A percentile compares a stretch with the other conserved stretches of the same genome.
Conservation (phyloP, 208 protist genomes). For the Entamoeba histolytica region DNA sequence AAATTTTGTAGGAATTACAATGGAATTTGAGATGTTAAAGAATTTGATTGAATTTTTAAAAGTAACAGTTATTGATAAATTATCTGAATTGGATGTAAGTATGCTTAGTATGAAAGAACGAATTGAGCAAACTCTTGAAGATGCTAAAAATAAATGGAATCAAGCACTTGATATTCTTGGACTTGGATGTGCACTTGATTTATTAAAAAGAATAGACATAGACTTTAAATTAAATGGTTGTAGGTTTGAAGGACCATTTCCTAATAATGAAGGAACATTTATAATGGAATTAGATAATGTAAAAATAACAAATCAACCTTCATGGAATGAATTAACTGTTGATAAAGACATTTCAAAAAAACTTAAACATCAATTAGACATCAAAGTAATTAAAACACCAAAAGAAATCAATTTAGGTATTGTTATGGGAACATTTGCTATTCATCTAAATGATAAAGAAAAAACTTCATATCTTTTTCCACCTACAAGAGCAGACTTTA, state of each 20-base stretch:
- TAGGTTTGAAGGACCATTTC: not conserved
- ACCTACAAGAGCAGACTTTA: not conserved
- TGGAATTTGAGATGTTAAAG: not conserved
- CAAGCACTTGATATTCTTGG: not conserved
- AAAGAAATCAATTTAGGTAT: not conserved
- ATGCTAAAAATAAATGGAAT: not conserved
- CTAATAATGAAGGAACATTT: not conserved
- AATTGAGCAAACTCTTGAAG: not conserved
- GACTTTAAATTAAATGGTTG: not conserved
- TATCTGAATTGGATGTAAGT: not conserved
- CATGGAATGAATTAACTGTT: not conserved
- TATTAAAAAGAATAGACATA: not conserved
- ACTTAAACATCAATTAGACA: not conserved
- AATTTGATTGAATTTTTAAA: not conserved
- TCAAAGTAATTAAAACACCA: not conserved
- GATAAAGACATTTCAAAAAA: not conserved
- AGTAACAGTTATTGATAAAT: not conserved
- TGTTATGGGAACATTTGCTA: not conserved
- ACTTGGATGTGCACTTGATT: not conserved
- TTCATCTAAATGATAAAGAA: not conserved
- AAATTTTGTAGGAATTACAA: not conserved
- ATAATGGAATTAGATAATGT: not conserved
- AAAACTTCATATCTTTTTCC: not conserved
- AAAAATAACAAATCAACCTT: not conserved
- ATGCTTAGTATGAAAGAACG: not conserved